Base-by-base conservation (phyloP, 176 grass and related monocot species). In the Neostapfia colusana region DNA sequence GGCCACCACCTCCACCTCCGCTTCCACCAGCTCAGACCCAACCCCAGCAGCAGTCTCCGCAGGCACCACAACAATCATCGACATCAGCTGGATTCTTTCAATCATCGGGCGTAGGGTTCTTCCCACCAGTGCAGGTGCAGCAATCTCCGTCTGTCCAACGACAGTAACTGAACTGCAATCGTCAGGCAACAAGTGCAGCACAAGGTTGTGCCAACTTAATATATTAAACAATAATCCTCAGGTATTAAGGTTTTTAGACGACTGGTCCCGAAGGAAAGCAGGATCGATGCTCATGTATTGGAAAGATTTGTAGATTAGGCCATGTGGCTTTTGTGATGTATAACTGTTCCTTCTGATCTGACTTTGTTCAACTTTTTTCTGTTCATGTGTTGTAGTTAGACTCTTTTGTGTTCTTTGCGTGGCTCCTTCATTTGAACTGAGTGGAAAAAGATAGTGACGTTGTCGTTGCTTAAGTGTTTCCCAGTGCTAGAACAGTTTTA, bases 81-180 rank as follows among this genome's bases (percentile, higher is more conserved):
- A 80, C 75, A 38, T 74, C 90, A 56, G 23, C 77, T 27, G 89
- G 89, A 36, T 99, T 99, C 42, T 92, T 92, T 72, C 87, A 76
- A 26, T 61, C 82, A 48, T 82, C 92, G 43, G 80, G 87, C 36
- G 57, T 84, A 65, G 89, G 87, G 43, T 99, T 92, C 74, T 95
- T 91, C 48, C 85, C 89, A 6, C 87, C 87, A 7, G 71, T 88
- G 43, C 95, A 92, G 83, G 39, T 89, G 36, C 95, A 95, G 79
- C 79, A 86, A 41, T 76, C 89, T 60, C 95, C 95, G 10, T 85
- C 89, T 35, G 83, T 63, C 60, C 92, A 92, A 79, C 87, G 83
- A 54, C 89, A 99, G 70, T 93, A 75, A 90, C 76, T 73, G 9
- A 37, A 17, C 26, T 26, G 8, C 49, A 70, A 51, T 75, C 49